Conservation (phyloP, 805 yeast genomes). For the Starmerella tilneyi region DNA sequence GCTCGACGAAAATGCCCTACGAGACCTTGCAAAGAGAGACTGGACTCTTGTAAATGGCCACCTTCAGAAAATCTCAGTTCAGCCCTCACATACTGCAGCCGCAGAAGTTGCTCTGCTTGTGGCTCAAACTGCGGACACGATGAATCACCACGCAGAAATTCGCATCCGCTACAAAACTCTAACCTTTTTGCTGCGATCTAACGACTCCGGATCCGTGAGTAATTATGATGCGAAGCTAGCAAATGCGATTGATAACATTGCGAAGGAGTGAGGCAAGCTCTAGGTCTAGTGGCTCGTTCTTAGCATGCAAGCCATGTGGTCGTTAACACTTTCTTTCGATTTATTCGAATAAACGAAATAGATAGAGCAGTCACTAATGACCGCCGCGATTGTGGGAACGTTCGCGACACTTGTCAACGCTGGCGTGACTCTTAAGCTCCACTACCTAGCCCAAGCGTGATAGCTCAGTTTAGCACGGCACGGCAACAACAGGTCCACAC, state of each 20-base stretch:
- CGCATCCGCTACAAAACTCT: slow-evolving; percentile 19
- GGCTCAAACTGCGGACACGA: slow-evolving; percentile 21
- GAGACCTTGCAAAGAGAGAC: slow-evolving; percentile 4
- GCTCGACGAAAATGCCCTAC: slow-evolving; percentile 1
- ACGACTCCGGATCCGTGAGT: slow-evolving; percentile 20
- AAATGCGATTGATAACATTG: slow-evolving; percentile 10
- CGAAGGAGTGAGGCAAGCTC: not conserved
- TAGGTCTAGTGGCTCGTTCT: too few species aligned
- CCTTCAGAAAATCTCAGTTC: slow-evolving; percentile 18
- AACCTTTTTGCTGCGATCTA: slow-evolving; percentile 21
- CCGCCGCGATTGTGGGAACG: too few species aligned
- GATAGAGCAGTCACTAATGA: too few species aligned
- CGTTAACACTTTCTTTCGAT: too few species aligned
- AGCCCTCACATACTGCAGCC: slow-evolving; percentile 23
- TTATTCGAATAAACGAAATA: too few species aligned
- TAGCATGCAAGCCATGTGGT: too few species aligned
- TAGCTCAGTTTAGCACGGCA: not conserved
- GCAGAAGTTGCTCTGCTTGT: slow-evolving; percentile 20
- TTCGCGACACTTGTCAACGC: too few species aligned
- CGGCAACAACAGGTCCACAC: not conserved
- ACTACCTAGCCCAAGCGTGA: too few species aligned
- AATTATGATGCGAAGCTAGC: slow-evolving; percentile 22
- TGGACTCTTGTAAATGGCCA: slow-evolving; percentile 16
- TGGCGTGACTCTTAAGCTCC: too few species aligned
- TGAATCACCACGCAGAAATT: slow-evolving; percentile 25